These are phyloP conservation scores for Poa pratensis DNA, from an alignment of 176 grass and related monocot species.

Conservation along the genomic window DNA sequence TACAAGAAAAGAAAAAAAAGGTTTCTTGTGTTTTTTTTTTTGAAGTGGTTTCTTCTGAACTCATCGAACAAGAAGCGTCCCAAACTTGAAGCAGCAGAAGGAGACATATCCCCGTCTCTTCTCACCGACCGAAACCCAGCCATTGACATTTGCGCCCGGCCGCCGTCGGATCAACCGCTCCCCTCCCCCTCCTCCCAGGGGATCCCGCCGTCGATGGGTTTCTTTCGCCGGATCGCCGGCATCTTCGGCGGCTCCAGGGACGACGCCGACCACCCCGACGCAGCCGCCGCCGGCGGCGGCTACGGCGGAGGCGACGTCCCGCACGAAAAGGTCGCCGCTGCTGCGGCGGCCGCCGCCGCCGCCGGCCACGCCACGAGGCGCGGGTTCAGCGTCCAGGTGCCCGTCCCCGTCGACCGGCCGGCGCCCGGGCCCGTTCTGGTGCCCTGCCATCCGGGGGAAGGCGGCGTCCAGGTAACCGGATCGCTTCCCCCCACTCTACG, in stretches of 20 bases:
- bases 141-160: conserved; percentile 35
- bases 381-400: conserved; percentile 61
- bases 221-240: conserved; percentile 51
- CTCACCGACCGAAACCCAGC: not conserved
- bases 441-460: conserved; percentile 52
- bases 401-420: conserved; percentile 53
- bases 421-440: conserved; percentile 45
- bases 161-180: conserved; percentile 39
- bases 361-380: conserved; percentile 34
- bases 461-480: conserved; percentile 61
- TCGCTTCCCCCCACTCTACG: not conserved
- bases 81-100: not conserved
- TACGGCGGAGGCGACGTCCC: conserved; percentile 26
- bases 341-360: not conserved
- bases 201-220: conserved; percentile 43
- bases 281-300: not conserved
- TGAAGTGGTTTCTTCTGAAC: not conserved
- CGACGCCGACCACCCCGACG: conserved; percentile 52
- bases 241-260: conserved; percentile 51
- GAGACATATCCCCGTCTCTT: not conserved
- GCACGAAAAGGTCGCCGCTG: conserved; percentile 40
- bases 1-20: not conserved
- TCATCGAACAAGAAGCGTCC: not conserved
- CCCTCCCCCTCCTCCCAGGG: not conserved
- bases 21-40: not conserved